Evolutionary conservation across 441 rosid species (phyloP).

Genomic region (Aleurites moluccanus): DNA sequence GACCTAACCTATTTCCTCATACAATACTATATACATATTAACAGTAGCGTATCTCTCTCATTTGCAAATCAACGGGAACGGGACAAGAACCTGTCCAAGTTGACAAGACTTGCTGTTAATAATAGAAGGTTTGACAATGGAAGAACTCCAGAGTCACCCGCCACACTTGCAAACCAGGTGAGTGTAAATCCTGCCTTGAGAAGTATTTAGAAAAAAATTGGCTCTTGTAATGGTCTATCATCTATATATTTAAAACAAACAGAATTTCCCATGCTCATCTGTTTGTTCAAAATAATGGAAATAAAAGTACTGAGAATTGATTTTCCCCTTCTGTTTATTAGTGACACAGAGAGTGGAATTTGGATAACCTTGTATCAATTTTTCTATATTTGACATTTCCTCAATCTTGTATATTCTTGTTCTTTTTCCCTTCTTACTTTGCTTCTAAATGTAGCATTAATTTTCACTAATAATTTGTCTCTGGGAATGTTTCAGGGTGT

Average conservation of each 20-base stretch:
- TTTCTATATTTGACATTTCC: background rate
- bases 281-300: background rate
- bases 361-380: background rate
- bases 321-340: background rate
- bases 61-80: conserved; percentile 68
- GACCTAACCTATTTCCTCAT: conserved; percentile 16
- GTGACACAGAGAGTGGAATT: background rate
- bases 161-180: conserved; percentile 74
- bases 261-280: background rate
- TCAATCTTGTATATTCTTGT: background rate
- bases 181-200: conserved; percentile 19
- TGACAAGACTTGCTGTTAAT: conserved; percentile 75
- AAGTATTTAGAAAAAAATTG: conserved; percentile 1
- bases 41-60: conserved; percentile 68
- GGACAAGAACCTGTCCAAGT: conserved; percentile 65
- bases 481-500: conserved; percentile 56
- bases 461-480: conserved; percentile 11
- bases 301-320: background rate
- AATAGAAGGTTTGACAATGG: conserved; percentile 73
- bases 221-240: background rate
- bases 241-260: background rate
- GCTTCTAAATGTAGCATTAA: conserved; percentile 12
- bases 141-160: conserved; percentile 63
- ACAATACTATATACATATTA: conserved; percentile 19
- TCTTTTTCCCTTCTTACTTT: background rate